phyloP scores from a whole-genome alignment of 2,329 filamentous ascomycete genomes.

The Ophiocordyceps camponoti-leonardi region DNA sequence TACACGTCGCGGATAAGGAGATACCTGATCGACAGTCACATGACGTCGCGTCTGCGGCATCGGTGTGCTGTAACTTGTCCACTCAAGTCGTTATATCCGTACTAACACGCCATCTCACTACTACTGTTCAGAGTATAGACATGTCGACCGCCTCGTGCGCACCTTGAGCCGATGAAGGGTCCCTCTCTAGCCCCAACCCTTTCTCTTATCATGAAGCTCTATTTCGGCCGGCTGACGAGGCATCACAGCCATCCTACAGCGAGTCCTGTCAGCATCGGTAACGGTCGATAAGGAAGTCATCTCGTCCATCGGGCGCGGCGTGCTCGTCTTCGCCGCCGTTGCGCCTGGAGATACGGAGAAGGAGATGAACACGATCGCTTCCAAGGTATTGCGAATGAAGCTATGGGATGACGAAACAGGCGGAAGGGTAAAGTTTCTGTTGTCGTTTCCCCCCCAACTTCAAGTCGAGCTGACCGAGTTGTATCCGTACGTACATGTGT shows the following conservation, averaged over 20 bases:
- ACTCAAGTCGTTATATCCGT: too few species aligned
- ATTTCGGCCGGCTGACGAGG: not conserved
- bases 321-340: constrained; percentile 83
- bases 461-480: constrained; percentile 2
- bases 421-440: constrained; percentile 43
- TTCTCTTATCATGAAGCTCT: too few species aligned
- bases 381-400: constrained; percentile 77
- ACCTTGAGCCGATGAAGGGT: not conserved
- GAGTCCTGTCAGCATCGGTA: constrained; percentile 88
- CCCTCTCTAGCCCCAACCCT: not conserved
- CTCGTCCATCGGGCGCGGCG: constrained; percentile 76
- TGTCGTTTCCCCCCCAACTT: not conserved
- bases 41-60: constrained; percentile 1
- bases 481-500: too few species aligned
- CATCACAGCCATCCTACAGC: constrained; percentile 64
- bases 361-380: constrained; percentile 67
- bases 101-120: too few species aligned
- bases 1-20: not conserved
- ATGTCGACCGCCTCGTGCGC: too few species aligned
- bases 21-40: constrained; percentile 1
- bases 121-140: too few species aligned
- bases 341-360: constrained; percentile 80
- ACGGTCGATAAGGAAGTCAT: constrained; percentile 83
- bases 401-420: constrained; percentile 76
- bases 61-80: too few species aligned